These are phyloP conservation scores for Candida albicans DNA, from an alignment of 1,139 yeast species.

Conservation along the genomic window DNA sequence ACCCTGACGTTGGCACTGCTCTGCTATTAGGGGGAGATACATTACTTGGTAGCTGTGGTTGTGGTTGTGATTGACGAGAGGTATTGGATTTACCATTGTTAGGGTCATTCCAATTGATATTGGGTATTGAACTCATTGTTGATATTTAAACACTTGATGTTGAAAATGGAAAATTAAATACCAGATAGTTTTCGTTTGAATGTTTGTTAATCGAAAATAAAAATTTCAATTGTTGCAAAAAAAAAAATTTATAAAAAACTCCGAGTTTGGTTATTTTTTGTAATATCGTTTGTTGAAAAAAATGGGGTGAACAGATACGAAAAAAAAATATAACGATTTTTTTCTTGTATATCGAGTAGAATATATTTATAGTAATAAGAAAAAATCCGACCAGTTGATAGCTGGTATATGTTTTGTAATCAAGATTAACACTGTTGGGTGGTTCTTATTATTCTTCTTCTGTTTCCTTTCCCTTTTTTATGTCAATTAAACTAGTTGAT, in stretches of 20 bases:
- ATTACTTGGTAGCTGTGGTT: background rate
- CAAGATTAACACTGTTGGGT: no score
- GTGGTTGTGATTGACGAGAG: slow-evolving; percentile 3
- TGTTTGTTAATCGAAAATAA: background rate
- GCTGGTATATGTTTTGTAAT: no score
- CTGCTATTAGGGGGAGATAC: background rate
- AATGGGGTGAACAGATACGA: no score
- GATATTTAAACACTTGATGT: background rate
- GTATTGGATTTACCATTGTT: background rate
- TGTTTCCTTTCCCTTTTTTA: no score
- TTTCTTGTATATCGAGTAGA: no score
- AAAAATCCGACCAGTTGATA: no score
- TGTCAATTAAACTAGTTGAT: no score
- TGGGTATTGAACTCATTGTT: slow-evolving; percentile 2
- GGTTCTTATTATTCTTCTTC: no score
- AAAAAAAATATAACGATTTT: no score
- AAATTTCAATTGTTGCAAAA: slow-evolving; percentile 3
- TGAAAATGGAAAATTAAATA: background rate
- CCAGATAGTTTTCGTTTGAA: background rate
- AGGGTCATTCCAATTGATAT: slow-evolving; percentile 2
- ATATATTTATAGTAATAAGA: no score
- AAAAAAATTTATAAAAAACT: background rate
- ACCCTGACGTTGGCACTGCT: background rate
- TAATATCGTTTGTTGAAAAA: no score
- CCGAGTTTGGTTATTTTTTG: no score